phyloP scores from a whole-genome alignment of 106 monocot genomes.

The Dendrobium nobile region DNA sequence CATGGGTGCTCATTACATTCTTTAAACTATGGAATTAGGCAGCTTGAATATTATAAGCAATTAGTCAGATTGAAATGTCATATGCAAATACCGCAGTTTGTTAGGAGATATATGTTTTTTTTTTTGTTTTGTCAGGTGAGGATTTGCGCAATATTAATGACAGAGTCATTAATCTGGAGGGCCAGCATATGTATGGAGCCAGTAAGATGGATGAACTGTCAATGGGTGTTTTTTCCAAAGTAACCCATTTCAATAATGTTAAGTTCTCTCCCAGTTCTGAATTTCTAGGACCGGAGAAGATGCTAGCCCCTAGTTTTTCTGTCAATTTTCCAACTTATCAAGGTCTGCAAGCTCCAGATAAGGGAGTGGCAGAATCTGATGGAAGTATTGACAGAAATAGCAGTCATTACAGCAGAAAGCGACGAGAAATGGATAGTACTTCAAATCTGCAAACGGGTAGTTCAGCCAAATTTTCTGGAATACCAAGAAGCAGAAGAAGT shows the following conservation, averaged over 20 bases:
- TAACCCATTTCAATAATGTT: conserved; percentile 18
- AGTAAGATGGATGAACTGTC: conserved; percentile 13
- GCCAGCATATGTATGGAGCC: conserved; percentile 10
- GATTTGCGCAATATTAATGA: conserved; percentile 1
- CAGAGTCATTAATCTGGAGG: conserved; percentile 7
- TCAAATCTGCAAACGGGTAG: conserved; percentile 34
- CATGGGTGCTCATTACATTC: background rate
- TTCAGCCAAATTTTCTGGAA: conserved; percentile 38
- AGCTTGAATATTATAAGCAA: conserved; percentile 3
- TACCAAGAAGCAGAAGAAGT: conserved; percentile 39
- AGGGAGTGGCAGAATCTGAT: conserved; percentile 49
- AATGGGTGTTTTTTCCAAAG: conserved; percentile 16
- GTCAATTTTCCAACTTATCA: conserved; percentile 32
- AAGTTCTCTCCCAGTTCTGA: conserved; percentile 49
- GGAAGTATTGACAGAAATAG: conserved; percentile 56
- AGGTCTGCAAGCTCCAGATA: conserved; percentile 57
- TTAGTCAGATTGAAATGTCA: background rate
- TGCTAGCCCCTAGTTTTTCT: conserved; percentile 46
- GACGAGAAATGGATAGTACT: conserved; percentile 40
- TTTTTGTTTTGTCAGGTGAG: conserved; percentile 20
- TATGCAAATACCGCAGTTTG: background rate
- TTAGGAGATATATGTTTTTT: background rate
- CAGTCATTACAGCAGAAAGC: conserved; percentile 49
- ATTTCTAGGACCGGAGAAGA: conserved; percentile 81
- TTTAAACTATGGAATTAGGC: background rate